Conservation (phyloP, 2,329 filamentous ascomycete species). For the Fusarium udum region DNA sequence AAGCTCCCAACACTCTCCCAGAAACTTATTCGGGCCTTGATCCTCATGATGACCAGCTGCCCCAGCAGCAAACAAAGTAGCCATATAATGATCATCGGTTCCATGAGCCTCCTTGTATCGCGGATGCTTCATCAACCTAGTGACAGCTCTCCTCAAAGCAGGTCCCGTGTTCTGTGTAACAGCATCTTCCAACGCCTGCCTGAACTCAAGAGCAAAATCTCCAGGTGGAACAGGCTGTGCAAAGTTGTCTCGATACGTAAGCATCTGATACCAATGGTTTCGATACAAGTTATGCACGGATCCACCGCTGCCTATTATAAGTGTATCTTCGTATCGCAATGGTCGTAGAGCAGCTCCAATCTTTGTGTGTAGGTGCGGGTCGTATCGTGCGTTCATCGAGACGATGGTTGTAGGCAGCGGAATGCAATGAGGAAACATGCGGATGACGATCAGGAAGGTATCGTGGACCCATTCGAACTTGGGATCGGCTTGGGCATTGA, state of each 20-base stretch:
- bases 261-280: conserved; percentile 72
- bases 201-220: conserved; percentile 69
- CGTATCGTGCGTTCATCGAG: conserved; percentile 33
- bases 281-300: conserved; percentile 76
- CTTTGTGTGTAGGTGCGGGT: conserved; percentile 30
- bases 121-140: conserved; percentile 74
- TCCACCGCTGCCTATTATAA: conserved; percentile 69
- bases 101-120: conserved; percentile 72
- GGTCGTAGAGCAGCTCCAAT: conserved; percentile 26
- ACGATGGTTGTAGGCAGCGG: conserved; percentile 65
- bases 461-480: conserved; percentile 78
- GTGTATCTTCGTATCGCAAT: conserved; percentile 34
- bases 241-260: conserved; percentile 43
- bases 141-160: conserved; percentile 61
- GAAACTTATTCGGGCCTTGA: conserved; percentile 52
- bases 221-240: conserved; percentile 23
- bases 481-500: conserved; percentile 62
- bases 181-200: conserved; percentile 70
- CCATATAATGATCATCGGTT: conserved; percentile 76
- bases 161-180: conserved; percentile 56
- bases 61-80: conserved; percentile 71
- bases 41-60: conserved; percentile 60
- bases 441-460: conserved; percentile 72
- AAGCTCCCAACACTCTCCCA: conserved; percentile 70
- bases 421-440: conserved; percentile 71